A percentile compares a stretch with the other conserved stretches of the same genome.
phyloP scores from a whole-genome alignment of 2,329 filamentous ascomycete species.

The Graphium sp. region DNA sequence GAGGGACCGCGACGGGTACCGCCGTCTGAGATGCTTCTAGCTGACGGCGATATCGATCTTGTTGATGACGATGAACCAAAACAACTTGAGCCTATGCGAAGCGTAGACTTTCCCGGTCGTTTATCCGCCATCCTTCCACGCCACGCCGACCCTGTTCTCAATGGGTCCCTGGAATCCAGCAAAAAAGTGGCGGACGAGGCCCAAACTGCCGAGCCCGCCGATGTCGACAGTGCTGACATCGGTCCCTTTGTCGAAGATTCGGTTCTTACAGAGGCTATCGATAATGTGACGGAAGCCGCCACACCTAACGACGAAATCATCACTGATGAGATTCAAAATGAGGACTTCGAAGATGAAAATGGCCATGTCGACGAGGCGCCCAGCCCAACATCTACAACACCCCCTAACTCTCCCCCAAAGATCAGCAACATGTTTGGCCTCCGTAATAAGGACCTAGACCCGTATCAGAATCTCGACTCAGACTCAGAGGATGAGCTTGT shows the following conservation, averaged over 20 bases:
- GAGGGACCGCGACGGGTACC: conserved; percentile 7
- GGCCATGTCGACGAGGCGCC: neutral
- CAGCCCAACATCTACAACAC: conserved; percentile 6
- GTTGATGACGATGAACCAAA: conserved; percentile 9
- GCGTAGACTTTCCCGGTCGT: conserved; percentile 24
- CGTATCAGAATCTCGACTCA: conserved; percentile 12
- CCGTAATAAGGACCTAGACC: conserved; percentile 27
- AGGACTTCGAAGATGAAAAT: conserved; percentile 5
- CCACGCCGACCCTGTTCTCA: conserved; percentile 19
- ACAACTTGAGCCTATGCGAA: conserved; percentile 11
- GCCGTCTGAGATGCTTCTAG: conserved; percentile 17
- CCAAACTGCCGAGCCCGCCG: conserved; percentile 6
- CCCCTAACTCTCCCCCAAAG: conserved; percentile 12
- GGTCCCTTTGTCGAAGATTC: conserved; percentile 4
- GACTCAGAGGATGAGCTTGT: conserved; percentile 32
- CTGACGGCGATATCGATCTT: conserved; percentile 11
- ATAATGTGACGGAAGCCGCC: conserved; percentile 4
- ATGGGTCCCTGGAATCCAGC: conserved; percentile 5
- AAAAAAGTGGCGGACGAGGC: conserved; percentile 5
- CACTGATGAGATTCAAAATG: conserved; percentile 5
- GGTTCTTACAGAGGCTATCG: conserved; percentile 4
- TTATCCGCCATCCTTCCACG: conserved; percentile 26
- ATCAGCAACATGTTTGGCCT: conserved; percentile 12
- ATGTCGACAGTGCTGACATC: conserved; percentile 5
- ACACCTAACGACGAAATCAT: neutral